These are phyloP conservation scores for Pyrenula aspistea DNA, from an alignment of 495 filamentous ascomycete species.

Conservation along the genomic window DNA sequence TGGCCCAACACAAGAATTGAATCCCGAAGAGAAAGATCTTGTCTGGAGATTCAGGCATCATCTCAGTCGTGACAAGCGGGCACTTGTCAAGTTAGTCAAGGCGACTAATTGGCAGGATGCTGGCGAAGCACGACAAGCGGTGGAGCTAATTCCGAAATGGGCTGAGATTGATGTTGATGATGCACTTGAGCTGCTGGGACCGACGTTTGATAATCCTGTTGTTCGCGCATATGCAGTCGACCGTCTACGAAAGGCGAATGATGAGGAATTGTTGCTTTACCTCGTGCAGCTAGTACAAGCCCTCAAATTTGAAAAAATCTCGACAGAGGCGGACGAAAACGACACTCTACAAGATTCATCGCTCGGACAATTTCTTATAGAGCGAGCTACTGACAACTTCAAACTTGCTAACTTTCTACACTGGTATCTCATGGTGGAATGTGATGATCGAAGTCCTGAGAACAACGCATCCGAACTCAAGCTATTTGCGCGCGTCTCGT, in stretches of 20 bases:
- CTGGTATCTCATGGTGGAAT: constrained; percentile 98
- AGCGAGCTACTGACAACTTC: constrained; percentile 71
- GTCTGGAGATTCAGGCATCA: constrained; percentile 96
- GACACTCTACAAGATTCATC: constrained; percentile 70
- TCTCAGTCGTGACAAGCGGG: constrained; percentile 81
- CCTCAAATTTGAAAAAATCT: constrained; percentile 81
- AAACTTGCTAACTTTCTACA: constrained; percentile 89
- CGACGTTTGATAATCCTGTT: constrained; percentile 74
- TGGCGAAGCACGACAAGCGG: constrained; percentile 78
- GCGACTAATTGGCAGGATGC: constrained; percentile 86
- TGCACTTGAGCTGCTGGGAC: constrained; percentile 86
- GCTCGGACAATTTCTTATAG: constrained; percentile 79
- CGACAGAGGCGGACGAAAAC: constrained; percentile 36
- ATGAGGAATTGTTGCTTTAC: constrained; percentile 87
- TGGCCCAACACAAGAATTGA: constrained; percentile 79
- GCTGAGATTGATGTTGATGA: constrained; percentile 96
- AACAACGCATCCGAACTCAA: constrained; percentile 61
- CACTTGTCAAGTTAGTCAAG: constrained; percentile 94
- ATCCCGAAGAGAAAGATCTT: constrained; percentile 83
- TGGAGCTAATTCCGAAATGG: constrained; percentile 85
- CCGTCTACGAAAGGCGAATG: constrained; percentile 78
- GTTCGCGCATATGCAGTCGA: constrained; percentile 92
- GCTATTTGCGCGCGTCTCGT: constrained; percentile 83
- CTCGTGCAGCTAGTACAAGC: constrained; percentile 93
- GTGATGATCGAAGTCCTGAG: constrained; percentile 66